These are phyloP conservation scores for Ophiostoma novo-ulmi DNA, from an alignment of 2,329 filamentous ascomycete species.

Conservation along the genomic window DNA sequence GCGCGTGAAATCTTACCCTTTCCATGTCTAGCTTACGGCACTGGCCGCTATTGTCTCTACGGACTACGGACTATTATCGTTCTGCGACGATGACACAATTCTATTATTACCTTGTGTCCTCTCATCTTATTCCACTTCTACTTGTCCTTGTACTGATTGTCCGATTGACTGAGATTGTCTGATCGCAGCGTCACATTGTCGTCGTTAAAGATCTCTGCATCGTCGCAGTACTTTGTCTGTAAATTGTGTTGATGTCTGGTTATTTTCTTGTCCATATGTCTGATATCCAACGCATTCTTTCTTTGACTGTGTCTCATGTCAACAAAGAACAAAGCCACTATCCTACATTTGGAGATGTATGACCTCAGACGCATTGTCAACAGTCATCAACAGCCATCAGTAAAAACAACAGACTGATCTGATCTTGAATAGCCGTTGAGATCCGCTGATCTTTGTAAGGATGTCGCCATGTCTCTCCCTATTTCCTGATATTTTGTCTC, in stretches of 20 bases:
- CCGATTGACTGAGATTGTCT: neutral
- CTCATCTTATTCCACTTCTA: neutral
- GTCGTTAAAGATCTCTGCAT: neutral
- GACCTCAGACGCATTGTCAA: neutral
- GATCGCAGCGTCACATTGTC: neutral
- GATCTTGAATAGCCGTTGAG: neutral
- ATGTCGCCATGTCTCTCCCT: neutral
- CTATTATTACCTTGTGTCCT: neutral
- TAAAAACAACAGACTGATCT: neutral
- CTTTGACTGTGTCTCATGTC: neutral
- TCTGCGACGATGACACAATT: neutral
- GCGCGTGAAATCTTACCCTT: conserved; percentile 19
- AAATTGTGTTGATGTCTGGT: too few species aligned
- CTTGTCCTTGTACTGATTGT: neutral
- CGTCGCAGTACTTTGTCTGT: too few species aligned
- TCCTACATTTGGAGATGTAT: neutral
- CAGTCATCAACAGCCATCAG: neutral
- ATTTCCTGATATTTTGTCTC: neutral
- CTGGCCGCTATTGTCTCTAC: conserved; percentile 15
- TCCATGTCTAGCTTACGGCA: conserved; percentile 20
- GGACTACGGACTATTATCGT: neutral
- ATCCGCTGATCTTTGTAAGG: neutral
- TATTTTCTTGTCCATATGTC: too few species aligned
- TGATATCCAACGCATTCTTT: neutral
- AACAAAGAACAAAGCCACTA: neutral